A percentile compares a stretch with the other conserved stretches of the same genome.
Conservation (phyloP, 441 rosid genomes). For the Populus hybrid region DNA sequence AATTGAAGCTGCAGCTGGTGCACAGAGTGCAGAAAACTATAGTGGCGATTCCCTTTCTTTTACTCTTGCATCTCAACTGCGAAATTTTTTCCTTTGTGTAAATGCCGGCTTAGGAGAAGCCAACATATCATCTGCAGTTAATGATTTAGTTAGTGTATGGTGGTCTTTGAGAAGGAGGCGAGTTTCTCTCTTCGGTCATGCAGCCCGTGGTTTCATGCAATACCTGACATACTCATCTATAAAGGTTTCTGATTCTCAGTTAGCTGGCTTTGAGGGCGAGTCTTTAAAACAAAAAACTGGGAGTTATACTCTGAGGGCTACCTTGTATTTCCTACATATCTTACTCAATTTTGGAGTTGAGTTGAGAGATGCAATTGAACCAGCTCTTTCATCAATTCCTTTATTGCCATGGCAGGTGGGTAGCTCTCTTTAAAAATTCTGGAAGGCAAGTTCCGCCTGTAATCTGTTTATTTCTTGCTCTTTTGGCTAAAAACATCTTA, state of each 20-base stretch:
- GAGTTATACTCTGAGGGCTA: slow-evolving; percentile 77
- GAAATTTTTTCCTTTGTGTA: slow-evolving; percentile 34
- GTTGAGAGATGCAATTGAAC: slow-evolving; percentile 77
- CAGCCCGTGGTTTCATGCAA: slow-evolving; percentile 81
- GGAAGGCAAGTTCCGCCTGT: neutral
- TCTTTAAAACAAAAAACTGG: slow-evolving; percentile 57
- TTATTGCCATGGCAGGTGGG: slow-evolving; percentile 94
- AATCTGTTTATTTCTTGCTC: neutral
- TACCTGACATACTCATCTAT: slow-evolving; percentile 73
- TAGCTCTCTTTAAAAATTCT: slow-evolving; percentile 18
- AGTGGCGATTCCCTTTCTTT: slow-evolving; percentile 59
- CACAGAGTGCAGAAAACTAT: slow-evolving; percentile 64
- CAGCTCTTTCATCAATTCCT: slow-evolving; percentile 80
- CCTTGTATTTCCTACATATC: slow-evolving; percentile 76
- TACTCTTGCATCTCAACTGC: slow-evolving; percentile 67
- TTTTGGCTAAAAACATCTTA: neutral
- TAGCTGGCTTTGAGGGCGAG: slow-evolving; percentile 53
- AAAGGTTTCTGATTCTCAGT: slow-evolving; percentile 43
- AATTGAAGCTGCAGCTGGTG: slow-evolving; percentile 79
- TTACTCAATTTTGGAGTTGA: slow-evolving; percentile 89
- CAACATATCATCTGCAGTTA: slow-evolving; percentile 44
- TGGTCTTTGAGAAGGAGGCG: slow-evolving; percentile 88
- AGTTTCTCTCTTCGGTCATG: slow-evolving; percentile 85
- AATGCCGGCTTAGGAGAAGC: slow-evolving; percentile 46
- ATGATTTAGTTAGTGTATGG: slow-evolving; percentile 72